These are phyloP conservation scores for Talaromyces amestolkiae DNA, from an alignment of 2,329 filamentous ascomycete species.

Conservation along the genomic window DNA sequence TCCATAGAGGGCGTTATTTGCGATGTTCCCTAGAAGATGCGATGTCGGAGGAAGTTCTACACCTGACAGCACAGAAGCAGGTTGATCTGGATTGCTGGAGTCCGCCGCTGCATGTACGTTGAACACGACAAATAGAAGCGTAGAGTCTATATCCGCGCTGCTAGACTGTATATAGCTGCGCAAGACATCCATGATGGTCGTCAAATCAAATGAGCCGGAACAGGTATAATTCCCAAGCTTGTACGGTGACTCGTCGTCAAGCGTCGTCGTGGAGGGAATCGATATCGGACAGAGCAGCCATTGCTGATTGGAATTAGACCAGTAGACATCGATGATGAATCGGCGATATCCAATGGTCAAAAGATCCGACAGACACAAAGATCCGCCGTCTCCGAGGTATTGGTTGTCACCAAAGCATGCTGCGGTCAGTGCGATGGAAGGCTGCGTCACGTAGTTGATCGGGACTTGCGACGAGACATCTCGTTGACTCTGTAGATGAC, in stretches of 20 bases:
- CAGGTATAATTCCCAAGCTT: slow-evolving; percentile 57
- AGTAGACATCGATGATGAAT: slow-evolving; percentile 62
- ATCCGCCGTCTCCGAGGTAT: slow-evolving; percentile 53
- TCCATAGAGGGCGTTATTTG: slow-evolving; percentile 49
- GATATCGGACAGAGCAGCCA: slow-evolving; percentile 64
- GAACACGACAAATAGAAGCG: slow-evolving; percentile 53
- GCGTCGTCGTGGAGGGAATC: slow-evolving; percentile 39
- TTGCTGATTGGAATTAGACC: slow-evolving; percentile 53
- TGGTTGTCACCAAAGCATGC: slow-evolving; percentile 57
- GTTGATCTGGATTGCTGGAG: slow-evolving; percentile 40
- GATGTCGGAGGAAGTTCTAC: slow-evolving; percentile 45
- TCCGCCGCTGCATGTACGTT: slow-evolving; percentile 59
- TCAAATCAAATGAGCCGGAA: slow-evolving; percentile 52
- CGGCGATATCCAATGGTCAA: slow-evolving; percentile 59
- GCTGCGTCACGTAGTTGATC: slow-evolving; percentile 60
- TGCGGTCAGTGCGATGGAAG: slow-evolving; percentile 56
- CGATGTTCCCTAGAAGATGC: slow-evolving; percentile 47
- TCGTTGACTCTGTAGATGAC: slow-evolving; percentile 54
- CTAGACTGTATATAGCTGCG: slow-evolving; percentile 55
- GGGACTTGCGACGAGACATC: slow-evolving; percentile 60
- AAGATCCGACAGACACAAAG: slow-evolving; percentile 62
- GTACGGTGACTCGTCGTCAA: slow-evolving; percentile 34
- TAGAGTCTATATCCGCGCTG: slow-evolving; percentile 55
- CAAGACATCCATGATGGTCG: slow-evolving; percentile 51
- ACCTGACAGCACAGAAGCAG: slow-evolving; percentile 42